Evolutionary conservation across 495 filamentous ascomycete species (phyloP).

Genomic region (Xylaria acuta): DNA sequence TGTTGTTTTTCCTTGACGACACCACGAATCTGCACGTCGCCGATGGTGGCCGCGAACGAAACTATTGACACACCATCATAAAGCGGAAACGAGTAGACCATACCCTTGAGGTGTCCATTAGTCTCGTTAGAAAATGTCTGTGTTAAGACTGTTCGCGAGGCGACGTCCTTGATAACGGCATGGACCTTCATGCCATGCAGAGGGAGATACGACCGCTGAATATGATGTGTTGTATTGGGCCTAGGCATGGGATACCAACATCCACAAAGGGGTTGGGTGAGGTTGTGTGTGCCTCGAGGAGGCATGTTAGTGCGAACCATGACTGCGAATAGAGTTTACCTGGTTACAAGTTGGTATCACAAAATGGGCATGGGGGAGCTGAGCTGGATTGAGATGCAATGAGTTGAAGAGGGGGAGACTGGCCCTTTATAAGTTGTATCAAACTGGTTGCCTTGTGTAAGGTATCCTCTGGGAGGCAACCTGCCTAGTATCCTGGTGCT

Average conservation of each 20-base stretch:
- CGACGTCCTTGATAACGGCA: slow-evolving; percentile 59
- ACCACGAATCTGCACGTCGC: slow-evolving; percentile 57
- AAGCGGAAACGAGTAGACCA: slow-evolving; percentile 70
- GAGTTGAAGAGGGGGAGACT: neutral
- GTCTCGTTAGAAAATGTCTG: slow-evolving; percentile 67
- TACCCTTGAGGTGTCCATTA: slow-evolving; percentile 49
- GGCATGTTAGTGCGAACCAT: neutral
- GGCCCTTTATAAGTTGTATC: neutral
- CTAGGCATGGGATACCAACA: neutral
- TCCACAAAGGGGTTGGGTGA: neutral
- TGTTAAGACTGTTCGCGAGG: slow-evolving; percentile 63
- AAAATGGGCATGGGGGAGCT: neutral
- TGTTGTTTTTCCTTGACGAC: slow-evolving; percentile 66
- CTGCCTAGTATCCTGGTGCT: neutral
- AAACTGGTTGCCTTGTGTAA: neutral
- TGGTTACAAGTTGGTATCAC: neutral
- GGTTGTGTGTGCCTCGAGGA: neutral
- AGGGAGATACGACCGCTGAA: slow-evolving; percentile 55
- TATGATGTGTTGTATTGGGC: neutral
- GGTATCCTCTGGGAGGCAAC: no score
- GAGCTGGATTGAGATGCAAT: neutral
- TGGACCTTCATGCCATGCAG: slow-evolving; percentile 58
- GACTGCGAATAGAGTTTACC: neutral
- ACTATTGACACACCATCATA: slow-evolving; percentile 72
- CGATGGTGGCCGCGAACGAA: slow-evolving; percentile 63